A percentile compares a stretch with the other conserved stretches of the same genome.
These are phyloP conservation scores for Calonectria naviculata DNA, from an alignment of 2,329 filamentous ascomycete species.

Conservation along the genomic window DNA sequence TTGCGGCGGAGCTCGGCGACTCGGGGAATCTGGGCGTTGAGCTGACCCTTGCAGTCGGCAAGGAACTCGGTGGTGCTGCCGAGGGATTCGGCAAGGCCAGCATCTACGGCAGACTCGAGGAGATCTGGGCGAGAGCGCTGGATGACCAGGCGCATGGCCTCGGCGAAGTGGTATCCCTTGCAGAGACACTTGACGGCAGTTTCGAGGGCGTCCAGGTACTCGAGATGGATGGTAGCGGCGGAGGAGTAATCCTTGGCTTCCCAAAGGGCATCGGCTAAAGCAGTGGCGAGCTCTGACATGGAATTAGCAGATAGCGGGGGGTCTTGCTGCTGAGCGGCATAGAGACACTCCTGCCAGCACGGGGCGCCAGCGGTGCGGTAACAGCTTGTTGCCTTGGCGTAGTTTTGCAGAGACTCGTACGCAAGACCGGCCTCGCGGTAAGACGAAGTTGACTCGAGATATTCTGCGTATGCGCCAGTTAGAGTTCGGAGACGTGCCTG, in stretches of 20 bases:
- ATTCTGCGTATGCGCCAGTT: constrained; percentile 81
- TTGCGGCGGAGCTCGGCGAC: constrained; percentile 84
- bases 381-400: constrained; percentile 79
- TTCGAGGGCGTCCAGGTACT: constrained; percentile 81
- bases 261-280: constrained; percentile 80
- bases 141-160: constrained; percentile 83
- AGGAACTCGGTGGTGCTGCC: constrained; percentile 89
- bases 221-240: constrained; percentile 82
- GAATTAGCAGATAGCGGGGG: constrained; percentile 70
- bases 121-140: constrained; percentile 70
- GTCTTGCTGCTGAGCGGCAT: constrained; percentile 75
- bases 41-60: constrained; percentile 89
- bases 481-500: constrained; percentile 72
- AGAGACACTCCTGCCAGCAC: constrained; percentile 92
- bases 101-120: constrained; percentile 77
- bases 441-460: constrained; percentile 79
- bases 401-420: constrained; percentile 86
- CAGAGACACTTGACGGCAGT: constrained; percentile 82
- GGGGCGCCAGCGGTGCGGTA: constrained; percentile 82
- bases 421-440: constrained; percentile 90
- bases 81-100: constrained; percentile 82
- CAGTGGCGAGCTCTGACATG: constrained; percentile 74
- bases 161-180: constrained; percentile 86
- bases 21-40: constrained; percentile 86
- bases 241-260: constrained; percentile 87